Evolutionary conservation across 371 early-diverging fungal genomes (phyloP).

Genomic region (Capillidium rhysosporum): DNA sequence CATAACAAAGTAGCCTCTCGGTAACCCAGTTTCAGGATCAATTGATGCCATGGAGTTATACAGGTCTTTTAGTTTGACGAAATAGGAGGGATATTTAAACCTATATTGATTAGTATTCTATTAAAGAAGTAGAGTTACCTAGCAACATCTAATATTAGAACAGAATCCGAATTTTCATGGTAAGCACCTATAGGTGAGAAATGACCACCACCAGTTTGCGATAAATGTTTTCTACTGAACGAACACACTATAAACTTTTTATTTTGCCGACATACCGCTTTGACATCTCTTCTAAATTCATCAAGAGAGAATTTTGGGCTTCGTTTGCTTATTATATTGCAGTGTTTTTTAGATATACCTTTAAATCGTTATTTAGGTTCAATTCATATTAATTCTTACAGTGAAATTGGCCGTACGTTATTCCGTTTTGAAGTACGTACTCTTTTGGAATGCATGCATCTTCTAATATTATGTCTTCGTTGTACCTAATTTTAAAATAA

Average conservation of each 20-base stretch:
- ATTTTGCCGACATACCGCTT: constrained; percentile 33
- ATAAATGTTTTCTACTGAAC: constrained; percentile 49
- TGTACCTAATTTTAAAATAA: constrained; percentile 48
- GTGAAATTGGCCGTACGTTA: neutral
- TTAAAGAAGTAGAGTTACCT: constrained; percentile 12
- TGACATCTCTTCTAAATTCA: constrained; percentile 58
- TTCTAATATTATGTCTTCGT: constrained; percentile 60
- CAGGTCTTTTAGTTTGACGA: constrained; percentile 40
- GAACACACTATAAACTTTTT: constrained; percentile 73
- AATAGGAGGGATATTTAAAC: constrained; percentile 71
- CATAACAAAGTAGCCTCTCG: constrained; percentile 41
- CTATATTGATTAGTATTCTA: neutral
- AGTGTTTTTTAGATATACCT: neutral
- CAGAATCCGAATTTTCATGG: constrained; percentile 25
- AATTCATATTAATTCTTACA: neutral
- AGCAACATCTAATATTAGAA: constrained; percentile 63
- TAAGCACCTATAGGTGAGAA: constrained; percentile 20
- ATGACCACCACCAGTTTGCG: constrained; percentile 65
- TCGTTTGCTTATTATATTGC: constrained; percentile 49
- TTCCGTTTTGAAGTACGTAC: neutral
- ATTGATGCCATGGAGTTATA: constrained; percentile 60
- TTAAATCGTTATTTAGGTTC: constrained; percentile 52
- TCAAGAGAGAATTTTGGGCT: constrained; percentile 39
- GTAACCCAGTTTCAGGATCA: constrained; percentile 55
- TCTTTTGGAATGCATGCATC: neutral